Evolutionary conservation across 176 grass and related monocot genomes (phyloP).

Genomic region (Oryza glaberrima): DNA sequence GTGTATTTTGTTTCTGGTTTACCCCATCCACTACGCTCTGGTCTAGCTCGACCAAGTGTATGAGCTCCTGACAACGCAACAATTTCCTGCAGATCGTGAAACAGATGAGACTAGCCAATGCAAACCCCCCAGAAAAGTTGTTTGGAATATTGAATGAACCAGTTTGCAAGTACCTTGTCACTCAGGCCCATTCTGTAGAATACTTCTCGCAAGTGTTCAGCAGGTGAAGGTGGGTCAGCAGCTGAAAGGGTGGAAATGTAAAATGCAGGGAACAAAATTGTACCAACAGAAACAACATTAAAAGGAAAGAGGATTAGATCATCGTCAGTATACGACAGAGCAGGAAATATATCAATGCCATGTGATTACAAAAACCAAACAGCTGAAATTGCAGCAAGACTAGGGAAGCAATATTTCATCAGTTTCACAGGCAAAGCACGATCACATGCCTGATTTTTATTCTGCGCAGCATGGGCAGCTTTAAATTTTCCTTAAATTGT

Average conservation of each 20-base stretch:
- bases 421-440: not conserved
- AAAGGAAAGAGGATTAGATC: not conserved
- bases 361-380: not conserved
- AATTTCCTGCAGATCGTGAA: conserved; percentile 67
- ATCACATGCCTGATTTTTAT: conserved; percentile 1
- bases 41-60: conserved; percentile 89
- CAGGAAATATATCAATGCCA: conserved; percentile 13
- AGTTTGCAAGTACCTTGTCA: conserved; percentile 64
- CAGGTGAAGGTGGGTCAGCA: conserved; percentile 79
- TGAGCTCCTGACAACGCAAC: conserved; percentile 94
- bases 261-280: conserved; percentile 3
- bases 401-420: not conserved
- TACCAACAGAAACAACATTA: not conserved
- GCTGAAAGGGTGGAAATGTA: conserved; percentile 51
- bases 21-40: conserved; percentile 94
- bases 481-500: not conserved
- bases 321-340: not conserved
- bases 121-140: not conserved
- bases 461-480: not conserved
- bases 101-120: conserved; percentile 17
- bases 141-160: not conserved
- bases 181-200: conserved; percentile 98
- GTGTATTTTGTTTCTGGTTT: conserved; percentile 96
- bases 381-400: not conserved
- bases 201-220: conserved; percentile 82